These are phyloP conservation scores for Lichina pygmaea DNA, from an alignment of 495 filamentous ascomycete genomes.

Conservation along the genomic window DNA sequence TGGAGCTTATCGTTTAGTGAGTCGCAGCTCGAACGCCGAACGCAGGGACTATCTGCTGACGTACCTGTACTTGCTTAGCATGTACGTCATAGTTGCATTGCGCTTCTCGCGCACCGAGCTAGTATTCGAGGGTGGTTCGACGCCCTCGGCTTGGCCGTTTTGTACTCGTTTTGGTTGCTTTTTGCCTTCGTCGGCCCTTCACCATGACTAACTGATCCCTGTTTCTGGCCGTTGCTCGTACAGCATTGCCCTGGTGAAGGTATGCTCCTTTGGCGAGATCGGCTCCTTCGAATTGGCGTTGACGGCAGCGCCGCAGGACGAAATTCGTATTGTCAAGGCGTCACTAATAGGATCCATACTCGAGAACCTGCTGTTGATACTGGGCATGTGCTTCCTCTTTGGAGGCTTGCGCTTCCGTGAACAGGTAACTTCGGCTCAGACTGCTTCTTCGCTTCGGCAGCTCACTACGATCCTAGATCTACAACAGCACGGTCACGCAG, in stretches of 20 bases:
- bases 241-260: constrained; percentile 40
- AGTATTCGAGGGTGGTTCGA: neutral
- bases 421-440: constrained; percentile 23
- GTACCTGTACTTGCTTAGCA: constrained; percentile 8
- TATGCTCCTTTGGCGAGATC: constrained; percentile 13
- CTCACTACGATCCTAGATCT: constrained; percentile 25
- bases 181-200: neutral
- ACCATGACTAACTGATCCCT: neutral
- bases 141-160: too few species aligned
- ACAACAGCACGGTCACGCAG: constrained; percentile 83
- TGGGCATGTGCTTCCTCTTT: constrained; percentile 65
- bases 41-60: neutral
- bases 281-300: constrained; percentile 5
- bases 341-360: constrained; percentile 72
- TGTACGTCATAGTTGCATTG: constrained; percentile 9
- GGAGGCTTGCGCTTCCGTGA: constrained; percentile 72
- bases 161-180: neutral
- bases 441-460: neutral
- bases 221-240: constrained; percentile 1
- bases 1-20: constrained; percentile 69
- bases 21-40: constrained; percentile 4
- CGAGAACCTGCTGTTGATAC: constrained; percentile 62
- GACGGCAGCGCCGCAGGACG: constrained; percentile 19
- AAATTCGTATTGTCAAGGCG: constrained; percentile 76
- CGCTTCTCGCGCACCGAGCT: neutral